Evolutionary conservation across 805 yeast genomes (phyloP).

Genomic region (Saturnispora serradocipensis): DNA sequence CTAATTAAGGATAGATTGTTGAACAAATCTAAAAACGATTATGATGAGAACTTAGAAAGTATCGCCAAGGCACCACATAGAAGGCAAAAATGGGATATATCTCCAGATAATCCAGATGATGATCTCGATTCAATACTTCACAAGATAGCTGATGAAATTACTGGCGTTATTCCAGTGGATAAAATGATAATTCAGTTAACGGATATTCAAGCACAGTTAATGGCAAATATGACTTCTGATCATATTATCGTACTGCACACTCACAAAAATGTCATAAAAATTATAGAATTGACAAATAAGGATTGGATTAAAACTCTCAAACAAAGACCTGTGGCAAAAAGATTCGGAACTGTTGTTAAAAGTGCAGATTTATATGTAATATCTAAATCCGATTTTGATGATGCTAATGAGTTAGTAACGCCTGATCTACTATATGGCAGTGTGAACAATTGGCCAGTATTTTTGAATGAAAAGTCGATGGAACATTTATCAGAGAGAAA

Average conservation of each 20-base stretch:
- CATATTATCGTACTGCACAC: slow-evolving; percentile 64
- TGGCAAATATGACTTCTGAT: slow-evolving; percentile 41
- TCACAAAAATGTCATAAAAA: slow-evolving; percentile 59
- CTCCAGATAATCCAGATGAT: slow-evolving; percentile 9
- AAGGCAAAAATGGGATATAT: neutral
- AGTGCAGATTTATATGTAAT: slow-evolving; percentile 69
- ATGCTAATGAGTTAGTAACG: neutral
- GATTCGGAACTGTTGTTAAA: slow-evolving; percentile 59
- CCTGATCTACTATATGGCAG: slow-evolving; percentile 50
- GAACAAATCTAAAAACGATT: neutral
- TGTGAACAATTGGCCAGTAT: slow-evolving; percentile 72
- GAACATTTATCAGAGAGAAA: slow-evolving; percentile 25
- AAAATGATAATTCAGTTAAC: slow-evolving; percentile 59
- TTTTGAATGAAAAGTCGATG: slow-evolving; percentile 57
- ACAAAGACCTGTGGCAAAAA: slow-evolving; percentile 41
- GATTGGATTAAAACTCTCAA: slow-evolving; percentile 10
- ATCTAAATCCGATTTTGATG: slow-evolving; percentile 36
- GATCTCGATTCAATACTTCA: slow-evolving; percentile 47
- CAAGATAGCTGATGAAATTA: slow-evolving; percentile 26
- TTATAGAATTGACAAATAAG: slow-evolving; percentile 50
- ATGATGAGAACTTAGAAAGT: neutral
- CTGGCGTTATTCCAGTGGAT: slow-evolving; percentile 32
- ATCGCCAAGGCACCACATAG: neutral
- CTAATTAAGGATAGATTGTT: slow-evolving; percentile 8
- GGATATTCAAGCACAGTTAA: slow-evolving; percentile 76